Evolutionary conservation across 129 eudicot species (phyloP).

Genomic region (carrot (Daucus carota)): DH1_v3.0 NC_030384.2:32239501-32240000

Average conservation of each 20-base stretch:
- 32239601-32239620: constrained; percentile 41
- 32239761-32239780: constrained; percentile 42
- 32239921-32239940: too few relatives aligned
- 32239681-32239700: constrained; percentile 68
- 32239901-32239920: not conserved
- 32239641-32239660: constrained; percentile 54
- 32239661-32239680: constrained; percentile 61
- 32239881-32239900: not conserved
- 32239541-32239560: constrained; percentile 58
- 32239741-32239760: constrained; percentile 72
- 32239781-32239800: constrained; percentile 31
- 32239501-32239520: constrained; percentile 51
- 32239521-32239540: constrained; percentile 43
- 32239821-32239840: not conserved
- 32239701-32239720: constrained; percentile 73
- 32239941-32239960: too few relatives aligned
- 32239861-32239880: not conserved
- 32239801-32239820: constrained; percentile 2
- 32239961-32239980: not conserved
- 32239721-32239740: constrained; percentile 63
- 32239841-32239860: not conserved
- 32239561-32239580: constrained; percentile 42
- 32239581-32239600: constrained; percentile 59
- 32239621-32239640: constrained; percentile 59
- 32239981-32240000: not conserved